These are phyloP conservation scores for Dactylellina sp. DNA, from an alignment of 2,329 filamentous ascomycete genomes.

Conservation along the genomic window DNA sequence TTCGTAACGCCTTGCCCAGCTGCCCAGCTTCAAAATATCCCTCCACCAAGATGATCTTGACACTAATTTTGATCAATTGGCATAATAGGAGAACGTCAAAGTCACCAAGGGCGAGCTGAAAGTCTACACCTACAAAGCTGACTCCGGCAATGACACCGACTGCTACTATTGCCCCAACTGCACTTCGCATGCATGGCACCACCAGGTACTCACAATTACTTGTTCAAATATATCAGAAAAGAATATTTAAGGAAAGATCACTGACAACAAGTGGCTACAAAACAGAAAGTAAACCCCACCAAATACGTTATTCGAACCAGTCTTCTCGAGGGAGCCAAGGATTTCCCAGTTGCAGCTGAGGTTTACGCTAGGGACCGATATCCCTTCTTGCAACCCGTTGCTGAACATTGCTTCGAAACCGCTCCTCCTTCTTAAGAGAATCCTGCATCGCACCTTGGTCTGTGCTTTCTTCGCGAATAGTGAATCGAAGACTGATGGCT, in stretches of 20 bases:
- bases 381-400: slow-evolving; percentile 31
- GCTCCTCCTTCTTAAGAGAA: slow-evolving; percentile 39
- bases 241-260: too few species aligned
- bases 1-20: neutral
- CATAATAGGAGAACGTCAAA: slow-evolving; percentile 28
- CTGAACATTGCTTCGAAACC: slow-evolving; percentile 9
- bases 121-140: slow-evolving; percentile 50
- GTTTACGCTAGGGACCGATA: slow-evolving; percentile 51
- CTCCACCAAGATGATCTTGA: neutral
- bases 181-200: slow-evolving; percentile 54
- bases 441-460: neutral
- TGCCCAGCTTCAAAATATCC: neutral
- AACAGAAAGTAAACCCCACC: slow-evolving; percentile 1
- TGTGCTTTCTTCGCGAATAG: neutral
- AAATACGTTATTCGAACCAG: slow-evolving; percentile 45
- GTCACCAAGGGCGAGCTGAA: slow-evolving; percentile 43
- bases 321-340: slow-evolving; percentile 34
- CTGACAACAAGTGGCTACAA: neutral
- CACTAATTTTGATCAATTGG: neutral
- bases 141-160: slow-evolving; percentile 48
- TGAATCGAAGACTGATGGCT: too few species aligned
- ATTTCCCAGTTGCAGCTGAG: slow-evolving; percentile 31
- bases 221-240: neutral
- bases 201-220: slow-evolving; percentile 32
- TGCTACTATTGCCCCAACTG: slow-evolving; percentile 55